A percentile compares a stretch with the other conserved stretches of the same genome.
Conservation (phyloP, 2,329 filamentous ascomycete species). For the Aspergillus eucalypticola region DNA sequence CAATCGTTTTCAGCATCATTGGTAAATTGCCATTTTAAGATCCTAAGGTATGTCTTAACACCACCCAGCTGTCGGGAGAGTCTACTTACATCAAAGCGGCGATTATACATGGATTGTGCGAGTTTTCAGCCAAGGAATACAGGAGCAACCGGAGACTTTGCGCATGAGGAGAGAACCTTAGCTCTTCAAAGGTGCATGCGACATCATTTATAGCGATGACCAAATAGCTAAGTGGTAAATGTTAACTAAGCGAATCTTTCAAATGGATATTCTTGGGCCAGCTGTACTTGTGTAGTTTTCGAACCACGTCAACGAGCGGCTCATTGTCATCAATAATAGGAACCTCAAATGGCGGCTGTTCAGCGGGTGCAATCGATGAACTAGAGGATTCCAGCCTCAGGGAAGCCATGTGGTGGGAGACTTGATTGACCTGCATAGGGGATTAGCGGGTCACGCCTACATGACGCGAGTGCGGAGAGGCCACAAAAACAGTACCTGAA, state of each 20-base stretch:
- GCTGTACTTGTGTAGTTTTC: slow-evolving; percentile 41
- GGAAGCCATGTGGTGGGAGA: slow-evolving; percentile 8
- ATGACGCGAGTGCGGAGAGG: neutral
- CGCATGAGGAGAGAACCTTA: slow-evolving; percentile 41
- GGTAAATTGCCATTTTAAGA: slow-evolving; percentile 59
- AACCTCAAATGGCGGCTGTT: slow-evolving; percentile 36
- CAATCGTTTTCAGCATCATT: slow-evolving; percentile 54
- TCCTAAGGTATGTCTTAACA: slow-evolving; percentile 38
- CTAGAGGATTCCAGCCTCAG: slow-evolving; percentile 15
- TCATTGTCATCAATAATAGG: slow-evolving; percentile 46
- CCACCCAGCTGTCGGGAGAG: neutral
- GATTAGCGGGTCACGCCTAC: neutral
- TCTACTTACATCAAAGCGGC: slow-evolving; percentile 54
- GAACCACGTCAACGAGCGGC: slow-evolving; percentile 40
- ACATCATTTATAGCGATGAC: slow-evolving; percentile 41
- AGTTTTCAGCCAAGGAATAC: slow-evolving; percentile 41
- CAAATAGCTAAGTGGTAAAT: slow-evolving; percentile 36
- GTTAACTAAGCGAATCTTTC: neutral
- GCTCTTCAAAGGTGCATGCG: slow-evolving; percentile 48
- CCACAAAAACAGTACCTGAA: neutral
- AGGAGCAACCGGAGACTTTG: slow-evolving; percentile 43
- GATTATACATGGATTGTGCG: slow-evolving; percentile 47
- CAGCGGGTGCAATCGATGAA: slow-evolving; percentile 18
- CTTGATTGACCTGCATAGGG: neutral
- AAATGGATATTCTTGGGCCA: neutral